Base-by-base conservation (phyloP, 495 filamentous ascomycete genomes). In the Aspergillus nanangensis region DNA sequence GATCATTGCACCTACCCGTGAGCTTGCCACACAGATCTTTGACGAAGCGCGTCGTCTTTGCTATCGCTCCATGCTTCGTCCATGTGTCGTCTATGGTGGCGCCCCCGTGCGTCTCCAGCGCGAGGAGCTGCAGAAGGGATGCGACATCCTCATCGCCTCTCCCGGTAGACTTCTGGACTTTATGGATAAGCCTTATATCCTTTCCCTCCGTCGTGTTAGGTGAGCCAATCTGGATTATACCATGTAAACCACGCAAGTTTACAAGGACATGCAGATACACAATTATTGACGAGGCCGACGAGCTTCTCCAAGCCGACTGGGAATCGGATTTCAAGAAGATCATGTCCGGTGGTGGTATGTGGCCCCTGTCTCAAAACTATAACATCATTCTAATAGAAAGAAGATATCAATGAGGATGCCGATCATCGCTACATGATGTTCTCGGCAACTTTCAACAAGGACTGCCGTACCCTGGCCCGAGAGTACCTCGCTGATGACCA, bases 251-350 rank as follows among this genome's bases (percentile, higher is more conserved):
- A n/a, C n/a, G n/a, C n/a, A n/a, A n/a, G n/a, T n/a, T n/a, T n/a
- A n/a, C n/a, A n/a, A n/a, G n/a, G n/a, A n/a, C n/a, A n/a, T n/a
- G 21, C 33, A 87, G 82, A 52, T 88, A 79, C 65, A 84, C 93
- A 50, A 80, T 98, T 44, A 85, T 98, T 48, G 93, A 97, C 42
- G 93, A 98, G 61, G 93, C 93, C 1, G 93, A 98, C 61, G 90
- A 96, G 69, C 81, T 97, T 75, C 77, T 98, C 0, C 61, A 83
- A 4, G 31, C 64, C 0, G 87, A 88, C 56, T 96, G 90, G 89
- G 74, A 84, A 37, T 66, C 75, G 0, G 81, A 88, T 1, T 71
- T 95, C 40, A 66, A 70, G 11, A 72, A 76, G 48, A 84, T 96
- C 42, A 80, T 95, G 72, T 70, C 76, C 44, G 88, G 88, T 42